Evolutionary conservation across 1,284 basidiomycete genomes (phyloP).

Genomic region (Quambalaria eucalypti): DNA sequence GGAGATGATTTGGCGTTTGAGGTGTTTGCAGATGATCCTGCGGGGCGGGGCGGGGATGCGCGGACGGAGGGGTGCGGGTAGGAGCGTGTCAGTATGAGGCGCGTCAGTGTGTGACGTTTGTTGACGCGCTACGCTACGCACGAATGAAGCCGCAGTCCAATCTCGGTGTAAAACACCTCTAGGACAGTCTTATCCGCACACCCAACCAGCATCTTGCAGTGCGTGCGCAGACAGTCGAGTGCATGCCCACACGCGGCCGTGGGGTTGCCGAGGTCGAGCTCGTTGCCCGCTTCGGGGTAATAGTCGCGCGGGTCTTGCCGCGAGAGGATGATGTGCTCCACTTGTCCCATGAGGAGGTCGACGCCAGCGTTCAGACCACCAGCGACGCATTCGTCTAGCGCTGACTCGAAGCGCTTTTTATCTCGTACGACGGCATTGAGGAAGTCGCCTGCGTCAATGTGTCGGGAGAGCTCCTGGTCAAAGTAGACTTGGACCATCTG

Average conservation of each 20-base stretch:
- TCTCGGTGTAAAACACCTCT: slow-evolving; percentile 95
- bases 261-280: slow-evolving; percentile 53
- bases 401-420: slow-evolving; percentile 89
- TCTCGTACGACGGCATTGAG: slow-evolving; percentile 84
- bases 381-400: slow-evolving; percentile 84
- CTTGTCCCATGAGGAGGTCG: slow-evolving; percentile 92
- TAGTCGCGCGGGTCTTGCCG: slow-evolving; percentile 78
- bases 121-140: too few species aligned
- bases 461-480: slow-evolving; percentile 67
- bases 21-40: slow-evolving; percentile 87
- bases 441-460: slow-evolving; percentile 65
- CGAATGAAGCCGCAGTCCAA: slow-evolving; percentile 79
- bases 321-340: slow-evolving; percentile 81
- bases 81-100: too few species aligned
- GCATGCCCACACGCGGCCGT: slow-evolving; percentile 78
- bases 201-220: slow-evolving; percentile 80
- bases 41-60: background rate
- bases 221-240: slow-evolving; percentile 73
- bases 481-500: slow-evolving; percentile 97
- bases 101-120: background rate
- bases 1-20: slow-evolving; percentile 92
- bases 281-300: slow-evolving; percentile 57
- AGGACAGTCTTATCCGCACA: slow-evolving; percentile 91
- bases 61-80: background rate
- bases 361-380: slow-evolving; percentile 86